A percentile compares a stretch with the other conserved stretches of the same genome.
phyloP scores from a whole-genome alignment of 805 yeast species.

The Priceomyces haplophilus region DNA sequence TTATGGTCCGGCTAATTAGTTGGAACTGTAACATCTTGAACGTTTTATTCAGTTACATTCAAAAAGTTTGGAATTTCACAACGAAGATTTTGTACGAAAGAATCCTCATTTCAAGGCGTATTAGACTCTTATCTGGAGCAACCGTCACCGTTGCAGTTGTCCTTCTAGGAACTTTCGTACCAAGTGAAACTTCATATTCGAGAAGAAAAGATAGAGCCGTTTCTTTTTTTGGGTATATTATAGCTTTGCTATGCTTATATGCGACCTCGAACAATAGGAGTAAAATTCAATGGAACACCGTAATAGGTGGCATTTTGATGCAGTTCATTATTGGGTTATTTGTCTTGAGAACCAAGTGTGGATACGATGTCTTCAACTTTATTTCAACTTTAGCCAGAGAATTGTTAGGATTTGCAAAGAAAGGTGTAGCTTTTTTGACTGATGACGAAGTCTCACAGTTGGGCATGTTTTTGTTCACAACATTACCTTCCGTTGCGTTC shows the following conservation, averaged over 20 bases:
- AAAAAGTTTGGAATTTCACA: slow-evolving; percentile 27
- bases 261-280: slow-evolving; percentile 44
- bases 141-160: slow-evolving; percentile 45
- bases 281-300: slow-evolving; percentile 55
- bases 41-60: slow-evolving; percentile 18
- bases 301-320: slow-evolving; percentile 56
- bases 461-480: slow-evolving; percentile 53
- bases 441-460: slow-evolving; percentile 34
- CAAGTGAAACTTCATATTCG: slow-evolving; percentile 46
- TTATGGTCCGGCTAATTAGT: slow-evolving; percentile 51
- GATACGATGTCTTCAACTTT: slow-evolving; percentile 61
- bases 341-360: slow-evolving; percentile 57
- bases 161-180: slow-evolving; percentile 53
- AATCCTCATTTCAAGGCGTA: slow-evolving; percentile 38
- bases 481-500: slow-evolving; percentile 61
- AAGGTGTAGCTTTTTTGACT: slow-evolving; percentile 61
- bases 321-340: slow-evolving; percentile 59
- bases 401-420: slow-evolving; percentile 54
- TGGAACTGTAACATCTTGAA: slow-evolving; percentile 40
- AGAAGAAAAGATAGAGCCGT: slow-evolving; percentile 51
- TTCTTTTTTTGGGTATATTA: slow-evolving; percentile 53
- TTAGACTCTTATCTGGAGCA: slow-evolving; percentile 45
- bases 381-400: slow-evolving; percentile 55
- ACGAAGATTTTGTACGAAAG: slow-evolving; percentile 34
- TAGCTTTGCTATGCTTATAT: slow-evolving; percentile 44